phyloP scores from a whole-genome alignment of 2,329 filamentous ascomycete species.

The Stenocarpella maydis region DNA sequence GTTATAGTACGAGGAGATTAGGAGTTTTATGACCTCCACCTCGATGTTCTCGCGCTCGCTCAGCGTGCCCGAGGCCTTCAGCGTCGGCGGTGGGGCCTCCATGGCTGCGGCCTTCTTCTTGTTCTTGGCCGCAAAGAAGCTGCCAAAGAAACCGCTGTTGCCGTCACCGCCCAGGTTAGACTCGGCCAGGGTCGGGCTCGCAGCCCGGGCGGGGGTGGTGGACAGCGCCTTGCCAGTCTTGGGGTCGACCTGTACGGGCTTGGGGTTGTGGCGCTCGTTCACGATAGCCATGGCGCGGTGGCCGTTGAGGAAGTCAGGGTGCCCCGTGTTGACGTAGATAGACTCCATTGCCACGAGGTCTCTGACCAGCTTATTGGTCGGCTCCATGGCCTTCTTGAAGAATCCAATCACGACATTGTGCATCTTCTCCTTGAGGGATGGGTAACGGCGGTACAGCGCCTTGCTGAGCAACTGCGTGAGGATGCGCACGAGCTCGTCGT shows the following conservation, averaged over 20 bases:
- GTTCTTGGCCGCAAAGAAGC: slow-evolving; percentile 98
- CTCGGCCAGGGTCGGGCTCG: slow-evolving; percentile 74
- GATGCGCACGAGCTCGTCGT: slow-evolving; percentile 96
- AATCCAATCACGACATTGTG: slow-evolving; percentile 91
- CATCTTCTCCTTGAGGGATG: slow-evolving; percentile 95
- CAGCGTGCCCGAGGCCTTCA: slow-evolving; percentile 93
- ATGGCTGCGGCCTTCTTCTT: slow-evolving; percentile 99
- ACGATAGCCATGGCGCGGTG: slow-evolving; percentile 96
- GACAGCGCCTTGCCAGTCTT: slow-evolving; percentile 95
- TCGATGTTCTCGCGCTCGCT: slow-evolving; percentile 95
- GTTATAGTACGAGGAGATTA: slow-evolving; percentile 97
- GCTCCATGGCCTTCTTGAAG: slow-evolving; percentile 98
- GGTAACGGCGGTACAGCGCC: slow-evolving; percentile 90
- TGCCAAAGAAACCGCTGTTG: slow-evolving; percentile 92
- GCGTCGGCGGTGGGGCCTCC: slow-evolving; percentile 90
- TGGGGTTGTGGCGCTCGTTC: slow-evolving; percentile 87
- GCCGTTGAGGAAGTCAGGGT: slow-evolving; percentile 96
- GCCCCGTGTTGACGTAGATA: slow-evolving; percentile 97
- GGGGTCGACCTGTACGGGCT: slow-evolving; percentile 94
- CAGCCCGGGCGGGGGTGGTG: slow-evolving; percentile 73
- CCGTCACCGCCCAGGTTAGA: slow-evolving; percentile 52
- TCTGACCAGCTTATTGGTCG: slow-evolving; percentile 94
- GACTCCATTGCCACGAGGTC: slow-evolving; percentile 96
- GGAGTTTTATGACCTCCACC: slow-evolving; percentile 97
- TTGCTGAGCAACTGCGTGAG: slow-evolving; percentile 89